Evolutionary conservation across 257 asterid species (phyloP).

Genomic region (Nicotiana undulata): DNA sequence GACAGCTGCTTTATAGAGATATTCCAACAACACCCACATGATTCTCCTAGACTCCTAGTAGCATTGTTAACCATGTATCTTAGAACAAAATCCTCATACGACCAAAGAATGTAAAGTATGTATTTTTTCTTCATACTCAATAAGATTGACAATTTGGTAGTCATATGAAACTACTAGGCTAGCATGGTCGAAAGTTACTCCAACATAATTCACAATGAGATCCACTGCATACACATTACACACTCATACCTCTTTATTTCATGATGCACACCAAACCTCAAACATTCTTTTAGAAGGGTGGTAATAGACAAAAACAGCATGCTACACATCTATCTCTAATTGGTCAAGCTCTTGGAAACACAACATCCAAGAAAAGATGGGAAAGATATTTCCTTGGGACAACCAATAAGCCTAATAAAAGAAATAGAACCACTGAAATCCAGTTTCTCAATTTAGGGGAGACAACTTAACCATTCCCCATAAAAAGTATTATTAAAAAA

Average conservation of each 20-base stretch:
- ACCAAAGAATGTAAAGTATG: not conserved
- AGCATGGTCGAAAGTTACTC: not conserved
- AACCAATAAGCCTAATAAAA: not conserved
- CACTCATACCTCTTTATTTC: not conserved
- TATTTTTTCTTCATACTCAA: not conserved
- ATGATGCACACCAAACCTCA: not conserved
- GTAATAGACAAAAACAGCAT: not conserved
- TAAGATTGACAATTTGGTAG: not conserved
- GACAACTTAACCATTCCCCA: not conserved
- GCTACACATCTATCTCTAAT: not conserved
- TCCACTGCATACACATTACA: not conserved
- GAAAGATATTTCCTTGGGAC: not conserved
- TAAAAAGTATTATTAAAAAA: not conserved
- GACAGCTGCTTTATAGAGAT: not conserved
- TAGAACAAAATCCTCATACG: not conserved
- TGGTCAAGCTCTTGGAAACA: not conserved
- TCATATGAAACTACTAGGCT: not conserved
- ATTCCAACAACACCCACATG: not conserved
- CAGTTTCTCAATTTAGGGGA: not conserved
- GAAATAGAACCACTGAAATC: not conserved
- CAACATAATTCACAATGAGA: not conserved
- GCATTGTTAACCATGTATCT: not conserved
- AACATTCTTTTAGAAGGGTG: not conserved
- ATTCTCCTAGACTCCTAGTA: not conserved
- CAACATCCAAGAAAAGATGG: not conserved